These are phyloP conservation scores for Aspergillus persii DNA, from an alignment of 2,329 filamentous ascomycete genomes.

Conservation along the genomic window DNA sequence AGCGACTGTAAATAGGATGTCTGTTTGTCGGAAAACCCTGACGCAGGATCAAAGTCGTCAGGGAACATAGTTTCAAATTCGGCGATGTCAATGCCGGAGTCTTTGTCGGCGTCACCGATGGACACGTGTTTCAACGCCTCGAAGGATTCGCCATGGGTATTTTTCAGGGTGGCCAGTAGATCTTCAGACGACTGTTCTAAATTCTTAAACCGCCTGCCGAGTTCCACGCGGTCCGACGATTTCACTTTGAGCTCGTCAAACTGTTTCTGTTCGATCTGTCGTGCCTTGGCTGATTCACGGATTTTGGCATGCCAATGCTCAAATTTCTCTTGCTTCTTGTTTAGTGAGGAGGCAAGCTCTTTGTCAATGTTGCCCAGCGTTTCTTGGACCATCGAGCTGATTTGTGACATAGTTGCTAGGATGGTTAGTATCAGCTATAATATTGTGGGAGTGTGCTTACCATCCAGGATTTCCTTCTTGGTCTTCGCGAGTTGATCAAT, in stretches of 20 bases:
- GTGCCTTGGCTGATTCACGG: constrained; percentile 72
- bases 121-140: constrained; percentile 45
- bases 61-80: constrained; percentile 39
- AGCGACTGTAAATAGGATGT: constrained; percentile 49
- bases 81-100: constrained; percentile 35
- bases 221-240: constrained; percentile 62
- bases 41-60: constrained; percentile 40
- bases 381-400: constrained; percentile 68
- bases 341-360: constrained; percentile 76
- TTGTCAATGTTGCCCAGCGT: constrained; percentile 75
- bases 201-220: constrained; percentile 71
- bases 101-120: constrained; percentile 50
- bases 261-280: constrained; percentile 72
- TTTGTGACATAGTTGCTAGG: constrained; percentile 39
- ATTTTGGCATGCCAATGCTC: constrained; percentile 79
- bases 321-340: constrained; percentile 77
- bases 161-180: constrained; percentile 57
- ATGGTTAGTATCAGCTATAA: constrained; percentile 31
- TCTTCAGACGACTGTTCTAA: constrained; percentile 71
- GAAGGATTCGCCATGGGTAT: constrained; percentile 46
- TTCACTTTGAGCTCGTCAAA: constrained; percentile 69
- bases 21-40: constrained; percentile 41
- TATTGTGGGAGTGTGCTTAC: constrained; percentile 26
- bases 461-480: constrained; percentile 46
- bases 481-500: constrained; percentile 45